Conservation (phyloP, 768 basidiomycete genomes). For the Scleroderma citrinum region DNA sequence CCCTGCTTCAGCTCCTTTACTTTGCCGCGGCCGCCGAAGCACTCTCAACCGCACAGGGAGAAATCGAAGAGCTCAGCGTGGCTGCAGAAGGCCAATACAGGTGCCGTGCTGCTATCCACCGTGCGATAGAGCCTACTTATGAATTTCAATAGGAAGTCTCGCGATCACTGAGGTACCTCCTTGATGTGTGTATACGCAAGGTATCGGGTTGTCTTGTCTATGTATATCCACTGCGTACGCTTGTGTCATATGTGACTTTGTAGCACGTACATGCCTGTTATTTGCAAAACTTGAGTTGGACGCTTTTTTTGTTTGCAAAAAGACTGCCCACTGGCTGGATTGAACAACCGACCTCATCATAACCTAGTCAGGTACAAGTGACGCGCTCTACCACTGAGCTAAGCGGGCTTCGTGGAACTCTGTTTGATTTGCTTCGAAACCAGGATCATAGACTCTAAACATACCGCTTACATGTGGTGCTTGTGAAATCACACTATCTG, state of each 20-base stretch:
- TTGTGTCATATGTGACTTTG: not conserved
- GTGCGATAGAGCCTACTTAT: slow-evolving; percentile 4
- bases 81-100: slow-evolving; percentile 96
- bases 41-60: slow-evolving; percentile 76
- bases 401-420: slow-evolving; percentile 12
- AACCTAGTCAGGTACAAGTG: slow-evolving; percentile 13
- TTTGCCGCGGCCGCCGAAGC: slow-evolving; percentile 75
- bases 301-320: no score
- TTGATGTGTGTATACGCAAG: not conserved
- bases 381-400: slow-evolving; percentile 32
- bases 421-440: no score
- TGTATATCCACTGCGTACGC: not conserved
- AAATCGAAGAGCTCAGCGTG: slow-evolving; percentile 89
- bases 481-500: no score
- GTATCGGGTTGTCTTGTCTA: no score
- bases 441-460: no score
- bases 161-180: slow-evolving; percentile 70
- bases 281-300: no score
- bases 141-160: slow-evolving; percentile 60
- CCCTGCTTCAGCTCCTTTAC: slow-evolving; percentile 51
- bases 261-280: not conserved
- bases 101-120: slow-evolving; percentile 29
- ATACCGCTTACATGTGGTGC: no score
- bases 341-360: slow-evolving; percentile 30
- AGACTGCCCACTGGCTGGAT: slow-evolving; percentile 22